Base-by-base conservation (phyloP, 768 basidiomycete genomes). In the Termitomyces heimii region DNA sequence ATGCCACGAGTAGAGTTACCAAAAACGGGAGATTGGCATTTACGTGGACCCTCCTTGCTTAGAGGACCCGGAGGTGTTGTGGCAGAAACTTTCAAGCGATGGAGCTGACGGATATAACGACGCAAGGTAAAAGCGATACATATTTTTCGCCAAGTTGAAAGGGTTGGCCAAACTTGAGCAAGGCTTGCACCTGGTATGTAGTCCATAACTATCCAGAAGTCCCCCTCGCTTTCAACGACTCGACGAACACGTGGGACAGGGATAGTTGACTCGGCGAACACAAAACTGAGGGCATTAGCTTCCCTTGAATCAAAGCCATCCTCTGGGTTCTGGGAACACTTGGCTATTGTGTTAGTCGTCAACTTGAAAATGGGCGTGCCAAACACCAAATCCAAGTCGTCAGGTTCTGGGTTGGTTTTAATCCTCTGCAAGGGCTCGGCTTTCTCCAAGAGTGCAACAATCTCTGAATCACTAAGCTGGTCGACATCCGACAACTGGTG, bases 151-250 rank as follows among this genome's bases (percentile, higher is more conserved):
- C 60, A 64, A 37, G 50, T 26, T 4, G 59, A 54, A 49, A 63
- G 48, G 16, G 34, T 46, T 12, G 55, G 22, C 65, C 66, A 65
- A 20, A 60, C 37, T 10, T 60, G n/a, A 28, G 54, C 55, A 16
- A 69, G 54, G 10, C 44, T 39, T 18, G 42, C 28, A 26, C 67
- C 65, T 24, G 53, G 29, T 37, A 67, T 59, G 37, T 65, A 47
- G 40, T 67, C 61, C 58, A 65, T 60, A 46, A 66, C 37, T 40
- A 66, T 60, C 8, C 54, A 51, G 31, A 53, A 44, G 43, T 1
- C 6, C 3, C 24, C 0, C 14, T 26, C 24, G 13, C 24, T 24
- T 43, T 24, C 12, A 5, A 43, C 22, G 9, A 43, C 22, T 24
- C 22, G 42, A 4, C 22, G 22, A 5, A 42, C 51, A n/a, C n/a